Base-by-base conservation (phyloP, 495 filamentous ascomycete genomes). In the Aspergillus nanangensis region DNA sequence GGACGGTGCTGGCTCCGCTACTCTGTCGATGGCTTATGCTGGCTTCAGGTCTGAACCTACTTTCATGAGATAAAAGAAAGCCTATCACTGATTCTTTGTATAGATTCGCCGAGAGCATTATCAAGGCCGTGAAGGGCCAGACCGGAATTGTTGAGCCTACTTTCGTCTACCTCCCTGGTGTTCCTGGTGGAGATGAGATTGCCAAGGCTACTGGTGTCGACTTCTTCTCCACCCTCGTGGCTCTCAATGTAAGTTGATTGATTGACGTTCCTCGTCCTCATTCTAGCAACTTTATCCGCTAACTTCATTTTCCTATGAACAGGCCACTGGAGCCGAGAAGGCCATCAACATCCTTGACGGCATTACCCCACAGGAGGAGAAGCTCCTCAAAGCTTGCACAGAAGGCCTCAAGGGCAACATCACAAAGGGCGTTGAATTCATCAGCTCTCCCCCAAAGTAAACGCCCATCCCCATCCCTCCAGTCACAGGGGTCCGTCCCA, bases 1-100 rank as follows among this genome's bases (percentile, higher is more conserved):
- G 85, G 88, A 92, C 47, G 93, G 93, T 56, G 80, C 83, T 61
- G 93, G 93, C 51, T 96, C 91, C 31, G 93, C 93, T 52, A 98
- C 93, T 46, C 81, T 97, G 24, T 95, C 89, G 52, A 98, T 98
- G 93, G 93, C 93, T 44, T 96, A 87, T 63, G 93, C 93, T 56
- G 93, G 94, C 51, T 97, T 82, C 79, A 82, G 90, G 86, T 93
- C 66, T 47, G 53, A 60, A 51, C 38, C 22, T 21, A n/a, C n/a
- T n/a, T n/a, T 46, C n/a, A 2, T 13, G 14, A n/a, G 8, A n/a
- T 32, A 1, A 13, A 25, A 20, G 37, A 11, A 35, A 24, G 42
- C 47, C 22, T 32, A 48, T 41, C 54, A 51, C 65, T 57, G 57
- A 76, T 46, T 20, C n/a, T 22, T 36, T 33, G 4, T 44, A n/a